These are phyloP conservation scores for Emmonsiellopsis sp. DNA, from an alignment of 2,329 filamentous ascomycete species.

Conservation along the genomic window DNA sequence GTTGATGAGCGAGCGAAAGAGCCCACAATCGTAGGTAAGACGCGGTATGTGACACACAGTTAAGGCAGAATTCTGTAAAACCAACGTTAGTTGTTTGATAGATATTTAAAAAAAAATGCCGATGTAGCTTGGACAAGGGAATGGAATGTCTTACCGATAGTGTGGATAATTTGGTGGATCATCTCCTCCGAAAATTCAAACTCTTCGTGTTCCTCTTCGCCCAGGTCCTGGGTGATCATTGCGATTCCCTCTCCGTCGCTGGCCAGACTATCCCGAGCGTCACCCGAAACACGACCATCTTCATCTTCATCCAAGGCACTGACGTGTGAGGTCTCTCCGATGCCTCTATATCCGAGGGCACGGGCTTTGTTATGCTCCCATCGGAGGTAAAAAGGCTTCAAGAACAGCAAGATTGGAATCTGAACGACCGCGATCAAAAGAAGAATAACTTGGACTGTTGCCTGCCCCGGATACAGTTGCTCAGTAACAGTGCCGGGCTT, in stretches of 20 bases:
- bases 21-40: slow-evolving; percentile 99
- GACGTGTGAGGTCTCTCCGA: slow-evolving; percentile 79
- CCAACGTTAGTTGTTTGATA: slow-evolving; percentile 15
- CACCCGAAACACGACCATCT: slow-evolving; percentile 49
- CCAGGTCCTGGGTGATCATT: slow-evolving; percentile 80
- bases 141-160: slow-evolving; percentile 63
- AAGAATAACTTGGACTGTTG: slow-evolving; percentile 63
- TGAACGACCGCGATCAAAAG: slow-evolving; percentile 74
- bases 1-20: slow-evolving; percentile 91
- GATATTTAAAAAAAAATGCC: neutral
- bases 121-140: neutral
- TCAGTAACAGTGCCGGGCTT: slow-evolving; percentile 63
- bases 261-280: slow-evolving; percentile 52
- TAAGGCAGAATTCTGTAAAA: slow-evolving; percentile 81
- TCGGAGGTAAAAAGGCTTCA: slow-evolving; percentile 92
- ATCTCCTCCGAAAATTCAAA: slow-evolving; percentile 96
- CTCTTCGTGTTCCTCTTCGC: slow-evolving; percentile 76
- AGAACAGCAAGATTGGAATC: slow-evolving; percentile 81
- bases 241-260: slow-evolving; percentile 74
- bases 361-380: slow-evolving; percentile 87
- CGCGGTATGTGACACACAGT: slow-evolving; percentile 97
- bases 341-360: slow-evolving; percentile 80
- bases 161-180: slow-evolving; percentile 99
- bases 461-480: slow-evolving; percentile 69
- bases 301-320: slow-evolving; percentile 82